Base-by-base conservation (phyloP, 108 stramenopile genomes). In the Pseudonitzschia multiseries region DNA sequence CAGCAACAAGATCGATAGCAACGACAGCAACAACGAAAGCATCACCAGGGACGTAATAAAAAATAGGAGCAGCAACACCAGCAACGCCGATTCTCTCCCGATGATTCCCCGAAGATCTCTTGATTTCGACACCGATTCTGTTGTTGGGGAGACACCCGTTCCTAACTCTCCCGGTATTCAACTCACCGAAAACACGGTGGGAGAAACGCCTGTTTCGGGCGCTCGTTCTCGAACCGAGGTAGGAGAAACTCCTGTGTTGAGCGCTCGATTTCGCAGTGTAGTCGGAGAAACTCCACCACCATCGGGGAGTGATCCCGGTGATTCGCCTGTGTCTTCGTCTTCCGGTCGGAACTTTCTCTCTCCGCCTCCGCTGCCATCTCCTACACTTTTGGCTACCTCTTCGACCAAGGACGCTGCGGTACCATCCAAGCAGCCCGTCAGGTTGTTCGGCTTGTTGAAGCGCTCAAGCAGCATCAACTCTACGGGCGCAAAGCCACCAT, bases 281-380 rank as follows among this genome's bases (percentile, higher is more conserved):
- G 61, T 24, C 18, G 66, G 46, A 26, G 66, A 67, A 50, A 67
- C 66, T 22, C 66, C 66, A 67, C 42, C 66, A 2, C 43, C 66
- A 2, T 27, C 21, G 21, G 66, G 44, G 20, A 41, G n/a, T 29
- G 32, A 12, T 14, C 2, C n/a, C 2, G 14, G 33, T 15, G 14
- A 24, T 33, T 17, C 61, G 29, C 66, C 44, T 4, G 26, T 4
- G 26, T 28, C 46, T 4, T 31, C n/a, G n/a, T 33, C 36, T 15
- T n/a, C 61, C 33, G 46, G 13, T 14, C 46, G 18, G 17, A 3
- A 18, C 2, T 56, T 2, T 2, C 40, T 62, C 21, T 40, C 36
- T 42, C 36, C 61, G 17, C 29, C 57, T 14, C 61, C 61, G 18
- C 33, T 62, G 8, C 61, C 61, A 62, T 48, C 43, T 44, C 43